phyloP scores from a whole-genome alignment of 1,284 basidiomycete genomes.

The Anthracocystis panici-leucophaei region DNA sequence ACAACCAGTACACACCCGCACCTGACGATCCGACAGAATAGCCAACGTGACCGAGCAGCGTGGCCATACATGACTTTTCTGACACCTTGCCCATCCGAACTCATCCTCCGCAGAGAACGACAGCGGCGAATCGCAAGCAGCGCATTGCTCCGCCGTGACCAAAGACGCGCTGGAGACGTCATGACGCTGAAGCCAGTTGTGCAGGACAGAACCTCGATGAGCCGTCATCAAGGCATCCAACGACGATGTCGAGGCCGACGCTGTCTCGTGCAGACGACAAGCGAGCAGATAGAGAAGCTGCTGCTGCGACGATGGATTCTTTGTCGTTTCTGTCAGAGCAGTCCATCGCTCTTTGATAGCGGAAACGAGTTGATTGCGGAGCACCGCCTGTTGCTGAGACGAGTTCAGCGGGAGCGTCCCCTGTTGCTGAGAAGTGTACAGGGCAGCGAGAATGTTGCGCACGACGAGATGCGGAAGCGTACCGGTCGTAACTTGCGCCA shows the following conservation, averaged over 20 bases:
- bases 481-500: neutral
- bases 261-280: constrained; percentile 7
- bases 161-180: neutral
- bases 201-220: constrained; percentile 2
- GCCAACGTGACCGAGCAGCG: constrained; percentile 46
- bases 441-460: constrained; percentile 19
- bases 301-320: neutral
- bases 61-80: constrained; percentile 44
- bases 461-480: constrained; percentile 12
- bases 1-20: constrained; percentile 36
- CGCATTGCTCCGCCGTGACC: constrained; percentile 27
- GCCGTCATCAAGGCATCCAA: neutral
- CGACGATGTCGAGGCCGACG: neutral
- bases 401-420: neutral
- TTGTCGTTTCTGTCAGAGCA: neutral
- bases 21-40: constrained; percentile 33
- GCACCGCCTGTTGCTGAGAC: constrained; percentile 3
- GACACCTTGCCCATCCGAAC: constrained; percentile 40
- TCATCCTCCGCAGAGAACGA: constrained; percentile 15
- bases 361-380: constrained; percentile 11
- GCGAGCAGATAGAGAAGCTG: constrained; percentile 28
- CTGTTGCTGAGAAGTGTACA: constrained; percentile 11
- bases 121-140: constrained; percentile 34
- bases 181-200: constrained; percentile 10
- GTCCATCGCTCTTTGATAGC: constrained; percentile 15